Evolutionary conservation across 1,139 yeast species (phyloP), one percentile per base, ranked within the genome.

Genomic region (Pichia sp.): DNA sequence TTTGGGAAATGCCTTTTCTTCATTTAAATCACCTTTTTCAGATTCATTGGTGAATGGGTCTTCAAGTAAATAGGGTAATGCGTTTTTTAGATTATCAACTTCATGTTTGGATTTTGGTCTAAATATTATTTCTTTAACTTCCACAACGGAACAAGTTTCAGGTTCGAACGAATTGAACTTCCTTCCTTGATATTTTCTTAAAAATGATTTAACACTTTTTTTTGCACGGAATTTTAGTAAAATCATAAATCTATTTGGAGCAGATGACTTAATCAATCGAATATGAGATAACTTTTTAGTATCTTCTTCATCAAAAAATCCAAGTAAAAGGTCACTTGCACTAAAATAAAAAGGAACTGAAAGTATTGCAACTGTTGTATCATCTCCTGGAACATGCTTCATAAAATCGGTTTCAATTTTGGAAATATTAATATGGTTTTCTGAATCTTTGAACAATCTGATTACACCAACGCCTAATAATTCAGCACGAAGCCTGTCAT

Each of bases 261-360:
- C 77, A 28, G 80, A 81, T 49, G 89, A 80, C 61, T 84, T 77
- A 34, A 91, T 69, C 54, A 91, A 76, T 47, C 97, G 73, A 49
- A 89, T 75, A 69, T 89, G 95, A 0, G 91, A 77, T 7, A 88
- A 78, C 44, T 72, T 69, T n/a, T 75, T 73, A 60, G 80, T 70
- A 41, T 76, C 75, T 1, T 73, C 69, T 39, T 83, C 82, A 14
- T 95, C 95, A 16, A 91, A 79, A 64, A 83, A 90, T 8, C 93
- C 95, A 22, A 90, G 66, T 16, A 65, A 49, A 29, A 91, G 67
- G 63, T 90, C 97, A 18, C 89, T 85, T 0, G 95, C 88, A 0
- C 96, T 84, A 66, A 90, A 83, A 65, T 90, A 91, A 5, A 89
- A 83, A 0, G 98, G 98, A 0, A 90, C 83, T 0, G 96, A 93